A percentile compares a stretch with the other conserved stretches of the same genome.
These are phyloP conservation scores for Setaria viridis DNA, from an alignment of 202 grass and related monocot genomes.

Conservation along the genomic window DNA sequence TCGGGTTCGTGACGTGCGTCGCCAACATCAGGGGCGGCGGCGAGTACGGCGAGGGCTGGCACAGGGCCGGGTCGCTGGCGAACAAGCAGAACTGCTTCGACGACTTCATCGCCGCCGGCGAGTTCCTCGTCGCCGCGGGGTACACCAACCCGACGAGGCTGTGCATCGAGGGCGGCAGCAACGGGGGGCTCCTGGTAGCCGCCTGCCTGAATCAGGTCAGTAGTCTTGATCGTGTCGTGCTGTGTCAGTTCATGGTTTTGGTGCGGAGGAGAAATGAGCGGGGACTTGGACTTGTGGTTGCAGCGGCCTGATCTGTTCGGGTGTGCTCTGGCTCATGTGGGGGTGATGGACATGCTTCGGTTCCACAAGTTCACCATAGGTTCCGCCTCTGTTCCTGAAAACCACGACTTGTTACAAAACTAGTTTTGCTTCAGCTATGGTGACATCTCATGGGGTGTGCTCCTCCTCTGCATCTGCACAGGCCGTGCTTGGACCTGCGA, in stretches of 20 bases:
- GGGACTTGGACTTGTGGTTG: background rate
- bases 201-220: constrained; percentile 87
- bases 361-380: constrained; percentile 99
- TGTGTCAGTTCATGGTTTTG: background rate
- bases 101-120: constrained; percentile 76
- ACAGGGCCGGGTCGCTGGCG: constrained; percentile 62
- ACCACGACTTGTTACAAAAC: background rate
- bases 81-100: constrained; percentile 99
- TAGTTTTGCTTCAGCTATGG: background rate
- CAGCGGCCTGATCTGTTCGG: constrained; percentile 91
- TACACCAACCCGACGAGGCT: constrained; percentile 66
- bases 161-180: constrained; percentile 92
- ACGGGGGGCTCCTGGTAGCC: constrained; percentile 89
- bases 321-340: constrained; percentile 85
- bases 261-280: background rate
- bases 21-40: constrained; percentile 93
- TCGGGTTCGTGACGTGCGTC: constrained; percentile 73
- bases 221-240: background rate
- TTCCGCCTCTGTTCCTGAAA: background rate
- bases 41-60: constrained; percentile 94
- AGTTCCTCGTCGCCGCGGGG: constrained; percentile 73
- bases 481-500: constrained; percentile 93
- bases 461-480: background rate
- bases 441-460: background rate
- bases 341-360: constrained; percentile 97